Percentiles rank a stretch among this genome's conserved stretches.
Conservation (phyloP, 2,329 filamentous ascomycete species). For the Hortaea sp. region DNA sequence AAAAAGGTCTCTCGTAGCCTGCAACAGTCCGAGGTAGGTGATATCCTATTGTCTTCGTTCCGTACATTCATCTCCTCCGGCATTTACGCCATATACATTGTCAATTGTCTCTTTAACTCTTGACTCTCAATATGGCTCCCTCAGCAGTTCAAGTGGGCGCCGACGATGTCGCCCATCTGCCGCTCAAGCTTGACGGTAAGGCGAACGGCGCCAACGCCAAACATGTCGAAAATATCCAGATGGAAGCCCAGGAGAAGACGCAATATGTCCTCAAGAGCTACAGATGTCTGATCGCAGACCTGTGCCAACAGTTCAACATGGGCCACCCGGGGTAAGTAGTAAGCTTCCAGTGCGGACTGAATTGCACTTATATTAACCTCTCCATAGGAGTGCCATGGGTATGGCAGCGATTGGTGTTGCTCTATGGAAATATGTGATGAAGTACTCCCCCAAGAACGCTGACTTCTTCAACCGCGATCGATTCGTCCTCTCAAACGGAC, state of each 20-base stretch:
- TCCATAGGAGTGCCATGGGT: constrained; percentile 44
- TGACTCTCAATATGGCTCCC: constrained; percentile 13
- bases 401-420: constrained; percentile 54
- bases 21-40: no score
- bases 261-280: constrained; percentile 50
- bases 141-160: constrained; percentile 12
- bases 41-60: no score
- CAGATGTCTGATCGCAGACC: constrained; percentile 53
- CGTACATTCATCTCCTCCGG: no score
- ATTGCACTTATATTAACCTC: constrained; percentile 1
- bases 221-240: constrained; percentile 13
- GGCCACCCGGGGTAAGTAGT: constrained; percentile 53
- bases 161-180: constrained; percentile 17
- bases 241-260: constrained; percentile 21
- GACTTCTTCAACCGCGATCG: constrained; percentile 52
- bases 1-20: no score
- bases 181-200: constrained; percentile 16
- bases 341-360: neutral
- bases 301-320: constrained; percentile 60
- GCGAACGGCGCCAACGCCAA: constrained; percentile 7
- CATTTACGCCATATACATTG: no score
- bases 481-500: constrained; percentile 53
- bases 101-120: no score
- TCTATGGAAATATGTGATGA: constrained; percentile 54
- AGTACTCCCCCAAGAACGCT: constrained; percentile 46